Evolutionary conservation across 257 asterid genomes (phyloP).

Genomic region (Solanum pennellii): DNA sequence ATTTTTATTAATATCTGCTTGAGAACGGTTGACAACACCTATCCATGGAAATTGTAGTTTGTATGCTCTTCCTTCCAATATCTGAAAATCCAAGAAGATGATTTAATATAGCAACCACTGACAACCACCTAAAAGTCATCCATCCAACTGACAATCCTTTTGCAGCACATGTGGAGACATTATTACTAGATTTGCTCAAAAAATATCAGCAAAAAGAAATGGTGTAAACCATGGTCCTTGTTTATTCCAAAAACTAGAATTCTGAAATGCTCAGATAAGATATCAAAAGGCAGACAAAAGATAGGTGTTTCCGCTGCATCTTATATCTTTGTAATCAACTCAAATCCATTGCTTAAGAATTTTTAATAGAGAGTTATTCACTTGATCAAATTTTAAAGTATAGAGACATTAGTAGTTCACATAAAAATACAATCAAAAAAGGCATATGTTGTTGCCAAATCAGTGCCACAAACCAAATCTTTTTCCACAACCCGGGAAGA

Average conservation of each 20-base stretch:
- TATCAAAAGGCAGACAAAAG: background rate
- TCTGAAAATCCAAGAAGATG: conserved; percentile 34
- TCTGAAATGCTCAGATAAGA: background rate
- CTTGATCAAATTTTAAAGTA: background rate
- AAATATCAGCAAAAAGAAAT: background rate
- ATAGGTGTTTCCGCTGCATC: background rate
- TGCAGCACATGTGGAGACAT: background rate
- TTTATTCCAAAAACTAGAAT: background rate
- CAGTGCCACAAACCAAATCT: background rate
- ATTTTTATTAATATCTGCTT: conserved; percentile 85
- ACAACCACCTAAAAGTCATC: background rate
- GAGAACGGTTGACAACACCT: conserved; percentile 97
- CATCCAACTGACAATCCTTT: background rate
- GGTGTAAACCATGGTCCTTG: background rate
- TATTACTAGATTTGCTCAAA: background rate
- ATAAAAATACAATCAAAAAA: background rate
- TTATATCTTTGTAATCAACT: background rate
- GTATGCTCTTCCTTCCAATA: conserved; percentile 82
- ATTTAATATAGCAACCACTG: background rate
- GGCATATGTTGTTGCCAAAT: background rate
- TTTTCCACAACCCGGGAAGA: background rate
- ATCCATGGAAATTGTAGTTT: conserved; percentile 97
- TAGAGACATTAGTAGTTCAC: background rate
- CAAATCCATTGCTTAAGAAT: background rate
- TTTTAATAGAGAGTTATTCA: background rate